phyloP scores from a whole-genome alignment of 2,329 filamentous ascomycete genomes.

The Phyllosticta ampelicida region DNA sequence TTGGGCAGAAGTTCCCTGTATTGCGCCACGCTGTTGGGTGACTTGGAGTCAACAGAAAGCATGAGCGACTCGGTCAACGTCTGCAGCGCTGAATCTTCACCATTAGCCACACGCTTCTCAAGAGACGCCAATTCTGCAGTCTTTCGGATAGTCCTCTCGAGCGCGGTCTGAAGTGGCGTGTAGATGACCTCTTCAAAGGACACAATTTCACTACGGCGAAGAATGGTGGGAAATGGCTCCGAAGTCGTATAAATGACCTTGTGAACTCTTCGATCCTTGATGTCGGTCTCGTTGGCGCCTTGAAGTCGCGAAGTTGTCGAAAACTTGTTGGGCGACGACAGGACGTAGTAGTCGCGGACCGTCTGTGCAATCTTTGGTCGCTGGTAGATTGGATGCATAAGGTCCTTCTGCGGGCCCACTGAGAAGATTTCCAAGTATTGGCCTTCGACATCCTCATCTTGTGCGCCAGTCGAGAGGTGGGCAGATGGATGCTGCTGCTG shows the following conservation, averaged over 20 bases:
- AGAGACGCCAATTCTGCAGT: slow-evolving; percentile 71
- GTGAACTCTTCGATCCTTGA: slow-evolving; percentile 65
- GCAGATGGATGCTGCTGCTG: slow-evolving; percentile 82
- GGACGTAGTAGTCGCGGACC: slow-evolving; percentile 76
- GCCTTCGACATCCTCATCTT: slow-evolving; percentile 72
- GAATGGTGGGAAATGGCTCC: slow-evolving; percentile 82
- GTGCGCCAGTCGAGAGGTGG: slow-evolving; percentile 61
- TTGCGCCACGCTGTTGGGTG: slow-evolving; percentile 64
- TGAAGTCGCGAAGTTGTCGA: slow-evolving; percentile 63
- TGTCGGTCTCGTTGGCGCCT: slow-evolving; percentile 49
- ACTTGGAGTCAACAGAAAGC: slow-evolving; percentile 62
- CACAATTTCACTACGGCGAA: slow-evolving; percentile 77
- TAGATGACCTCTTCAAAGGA: slow-evolving; percentile 55
- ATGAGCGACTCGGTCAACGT: slow-evolving; percentile 65
- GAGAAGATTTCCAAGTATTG: slow-evolving; percentile 78
- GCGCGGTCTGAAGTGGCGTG: slow-evolving; percentile 69
- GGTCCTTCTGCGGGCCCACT: slow-evolving; percentile 71
- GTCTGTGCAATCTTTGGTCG: slow-evolving; percentile 72
- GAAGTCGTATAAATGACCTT: slow-evolving; percentile 76
- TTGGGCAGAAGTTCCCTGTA: slow-evolving; percentile 66
- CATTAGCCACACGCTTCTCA: slow-evolving; percentile 62
- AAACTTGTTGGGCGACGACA: slow-evolving; percentile 67
- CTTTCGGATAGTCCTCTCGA: slow-evolving; percentile 84
- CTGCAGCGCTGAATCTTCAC: slow-evolving; percentile 58
- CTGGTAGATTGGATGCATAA: slow-evolving; percentile 75